phyloP scores from a whole-genome alignment of 768 basidiomycete species.

The Mycena haematopus region DNA sequence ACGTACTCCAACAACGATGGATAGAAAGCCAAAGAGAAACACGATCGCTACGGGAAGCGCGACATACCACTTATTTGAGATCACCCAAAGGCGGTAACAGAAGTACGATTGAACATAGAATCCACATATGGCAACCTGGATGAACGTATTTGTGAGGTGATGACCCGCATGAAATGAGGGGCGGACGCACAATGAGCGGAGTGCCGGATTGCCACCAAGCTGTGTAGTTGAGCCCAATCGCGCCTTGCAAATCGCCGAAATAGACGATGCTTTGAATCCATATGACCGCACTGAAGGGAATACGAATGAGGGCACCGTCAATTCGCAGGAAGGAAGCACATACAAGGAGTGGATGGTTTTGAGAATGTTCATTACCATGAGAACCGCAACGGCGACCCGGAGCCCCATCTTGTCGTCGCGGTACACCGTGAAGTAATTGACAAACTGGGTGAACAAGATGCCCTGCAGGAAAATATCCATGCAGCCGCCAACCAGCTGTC shows the following conservation, averaged over 20 bases:
- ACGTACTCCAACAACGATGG: slow-evolving; percentile 37
- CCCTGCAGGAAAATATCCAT: slow-evolving; percentile 4
- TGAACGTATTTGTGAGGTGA: not conserved
- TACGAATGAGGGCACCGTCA: not conserved
- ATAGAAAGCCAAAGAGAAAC: slow-evolving; percentile 37
- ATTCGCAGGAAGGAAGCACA: slow-evolving; percentile 12
- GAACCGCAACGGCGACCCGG: not conserved
- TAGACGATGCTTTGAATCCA: slow-evolving; percentile 39
- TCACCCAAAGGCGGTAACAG: slow-evolving; percentile 38
- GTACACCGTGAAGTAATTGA: slow-evolving; percentile 2
- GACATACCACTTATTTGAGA: slow-evolving; percentile 35
- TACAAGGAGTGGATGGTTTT: slow-evolving; percentile 42
- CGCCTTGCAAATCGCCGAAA: slow-evolving; percentile 38
- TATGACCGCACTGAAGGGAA: slow-evolving; percentile 32
- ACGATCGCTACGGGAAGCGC: slow-evolving; percentile 32
- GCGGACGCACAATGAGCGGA: slow-evolving; percentile 35
- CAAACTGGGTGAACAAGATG: not conserved
- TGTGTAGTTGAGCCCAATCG: slow-evolving; percentile 39
- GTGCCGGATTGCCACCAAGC: slow-evolving; percentile 43
- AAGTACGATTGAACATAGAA: slow-evolving; percentile 42
- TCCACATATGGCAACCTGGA: slow-evolving; percentile 39
- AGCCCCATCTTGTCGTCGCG: not conserved
- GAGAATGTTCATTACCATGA: slow-evolving; percentile 15
- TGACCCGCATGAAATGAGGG: not conserved
- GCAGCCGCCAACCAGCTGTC: slow-evolving; percentile 9